Evolutionary conservation across 352 stramenopile species (phyloP), one percentile per base, ranked within the genome.

Genomic region (Globisporangium splendens): DNA sequence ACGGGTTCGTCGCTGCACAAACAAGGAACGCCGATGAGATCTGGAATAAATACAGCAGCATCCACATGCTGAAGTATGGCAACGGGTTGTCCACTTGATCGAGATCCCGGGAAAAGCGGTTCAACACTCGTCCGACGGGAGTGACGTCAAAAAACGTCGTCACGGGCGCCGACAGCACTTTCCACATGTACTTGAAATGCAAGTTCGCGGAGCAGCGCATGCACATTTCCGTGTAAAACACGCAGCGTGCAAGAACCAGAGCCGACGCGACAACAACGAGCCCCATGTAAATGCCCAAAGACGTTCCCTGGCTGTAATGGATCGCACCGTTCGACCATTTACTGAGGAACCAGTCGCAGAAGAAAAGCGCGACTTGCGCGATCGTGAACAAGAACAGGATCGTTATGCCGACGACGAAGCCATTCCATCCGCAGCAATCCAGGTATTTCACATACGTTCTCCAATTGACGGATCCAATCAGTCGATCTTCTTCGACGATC

Each of bases 401-500:
- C 0, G 59, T 59, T 1, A 39, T 46, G 0, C 38, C 61, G 2
- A 87, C 50, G 1, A 77, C 18, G 14, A 64, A 64, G 22, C 69
- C 77, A 47, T 79, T 79, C 69, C 70, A 83, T 22, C 73, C 77
- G 1, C 65, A 78, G n/a, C 66, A 61, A 39, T 66, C 66, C 12
- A 83, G 52, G 46, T 82, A 86, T n/a, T 79, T 71, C 42, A 78
- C 61, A 50, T 86, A 86, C 5, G 72, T 79, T 31, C 62, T 69
- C 54, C 66, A 42, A 24, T 59, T 64, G 10, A 86, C 71, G 0
- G 69, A 73, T 0, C 75, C 75, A 6, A 79, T 56, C 8, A 59
- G 62, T 2, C 73, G 73, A 43, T 86, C 75, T 53, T 82, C 71
- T 53, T 68, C 59, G 3, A 65, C 56, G 22, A 79, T 72, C 12